Conservation (phyloP, 352 stramenopile genomes). For the Phytopythium mirpurense region DNA sequence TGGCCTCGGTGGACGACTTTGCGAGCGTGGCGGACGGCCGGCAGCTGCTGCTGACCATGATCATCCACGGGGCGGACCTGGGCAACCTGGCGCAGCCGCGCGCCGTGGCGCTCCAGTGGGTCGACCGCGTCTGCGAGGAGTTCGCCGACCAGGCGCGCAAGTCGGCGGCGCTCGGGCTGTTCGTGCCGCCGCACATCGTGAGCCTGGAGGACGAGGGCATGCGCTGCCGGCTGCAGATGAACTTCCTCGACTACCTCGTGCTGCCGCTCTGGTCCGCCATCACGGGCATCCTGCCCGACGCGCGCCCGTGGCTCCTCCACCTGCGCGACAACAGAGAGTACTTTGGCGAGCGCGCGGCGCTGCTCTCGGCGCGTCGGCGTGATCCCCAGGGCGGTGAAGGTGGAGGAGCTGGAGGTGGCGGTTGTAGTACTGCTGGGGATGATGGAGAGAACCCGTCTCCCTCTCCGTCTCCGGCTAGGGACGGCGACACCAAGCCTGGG, state of each 20-base stretch:
- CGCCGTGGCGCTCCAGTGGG: conserved; percentile 52
- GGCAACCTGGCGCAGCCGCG: conserved; percentile 49
- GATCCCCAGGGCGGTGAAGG: neutral
- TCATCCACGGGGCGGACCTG: conserved; percentile 79
- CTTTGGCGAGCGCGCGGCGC: conserved; percentile 53
- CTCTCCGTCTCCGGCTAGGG: too few relatives aligned
- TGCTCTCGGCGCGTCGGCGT: conserved; percentile 34
- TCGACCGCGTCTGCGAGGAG: conserved; percentile 67
- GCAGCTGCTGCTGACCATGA: conserved; percentile 77
- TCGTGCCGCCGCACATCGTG: conserved; percentile 66
- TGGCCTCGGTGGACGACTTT: conserved; percentile 44
- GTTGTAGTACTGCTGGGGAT: too few relatives aligned
- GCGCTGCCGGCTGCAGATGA: conserved; percentile 65
- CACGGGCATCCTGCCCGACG: conserved; percentile 46
- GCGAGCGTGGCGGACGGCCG: conserved; percentile 53
- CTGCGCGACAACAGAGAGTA: conserved; percentile 58
- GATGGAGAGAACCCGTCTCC: too few relatives aligned
- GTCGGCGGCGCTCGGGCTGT: conserved; percentile 48
- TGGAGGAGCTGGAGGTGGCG: too few relatives aligned
- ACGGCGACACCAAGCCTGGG: too few relatives aligned
- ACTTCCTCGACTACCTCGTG: conserved; percentile 86
- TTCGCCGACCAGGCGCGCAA: conserved; percentile 70
- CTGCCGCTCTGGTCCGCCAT: conserved; percentile 66
- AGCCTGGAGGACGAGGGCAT: conserved; percentile 66
- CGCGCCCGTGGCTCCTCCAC: conserved; percentile 39